Base-by-base conservation (phyloP, 805 yeast genomes). In the Blastobotrys terrestris region DNA sequence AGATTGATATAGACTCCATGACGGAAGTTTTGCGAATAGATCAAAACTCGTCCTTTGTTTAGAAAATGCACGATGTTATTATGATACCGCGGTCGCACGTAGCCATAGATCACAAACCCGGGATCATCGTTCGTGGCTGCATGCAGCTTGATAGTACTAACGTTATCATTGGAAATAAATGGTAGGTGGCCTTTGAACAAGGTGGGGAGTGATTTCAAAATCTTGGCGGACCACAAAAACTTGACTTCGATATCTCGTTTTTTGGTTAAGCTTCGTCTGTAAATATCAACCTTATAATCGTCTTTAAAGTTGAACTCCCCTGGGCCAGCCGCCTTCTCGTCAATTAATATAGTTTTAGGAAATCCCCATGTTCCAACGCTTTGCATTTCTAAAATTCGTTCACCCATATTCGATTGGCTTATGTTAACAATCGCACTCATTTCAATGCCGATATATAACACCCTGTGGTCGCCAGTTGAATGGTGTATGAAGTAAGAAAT, bases 171-270 rank as follows among this genome's bases (percentile, higher is more conserved):
- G 5, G 35, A 26, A 26, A 26, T 11, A 11, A 26, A 26, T 11
- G 35, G 35, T 6, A 26, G 8, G 11, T 26, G 35, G 11, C 35
- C 35, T 26, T 26, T 26, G 35, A 26, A 26, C 5, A 26, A 11
- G 5, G 35, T 26, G 8, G 35, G 35, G 11, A 26, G 35, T 6
- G 35, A 26, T 11, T 41, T 41, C 67, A 78, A n/a, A 11, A 42
- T n/a, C 11, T 44, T 15, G 11, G 11, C 21, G 13, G 35, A 16
- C 50, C 44, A 39, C n/a, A n/a, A 16, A 20, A 47, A 15, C 5
- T 35, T 14, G 14, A 39, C 41, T 6, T 47, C 44, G 26, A 47
- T 22, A n/a, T 47, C 44, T 39, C 50, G 14, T 19, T 16, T 35
- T 14, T 16, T 5, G 3, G 50, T 14, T 4, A 8, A 14, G 19